A percentile compares a stretch with the other conserved stretches of the same genome.
Conservation (phyloP, 192 early-diverging fungal genomes). For the Radiomyces spectabilis region DNA sequence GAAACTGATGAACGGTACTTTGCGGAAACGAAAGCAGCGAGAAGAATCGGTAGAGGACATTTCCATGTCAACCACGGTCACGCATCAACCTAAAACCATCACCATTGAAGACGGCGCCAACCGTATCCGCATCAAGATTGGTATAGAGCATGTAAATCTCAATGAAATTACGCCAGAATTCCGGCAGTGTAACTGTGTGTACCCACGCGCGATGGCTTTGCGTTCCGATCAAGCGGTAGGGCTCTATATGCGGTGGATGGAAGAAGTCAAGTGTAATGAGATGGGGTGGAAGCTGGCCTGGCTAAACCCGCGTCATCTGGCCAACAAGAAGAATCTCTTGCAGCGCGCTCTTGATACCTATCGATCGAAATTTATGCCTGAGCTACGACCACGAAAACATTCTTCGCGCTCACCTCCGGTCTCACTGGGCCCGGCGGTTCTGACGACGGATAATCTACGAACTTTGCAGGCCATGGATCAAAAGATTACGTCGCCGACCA, state of each 20-base stretch:
- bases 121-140: constrained; percentile 15
- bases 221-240: neutral
- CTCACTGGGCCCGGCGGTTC: neutral
- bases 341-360: constrained; percentile 4
- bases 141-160: constrained; percentile 16
- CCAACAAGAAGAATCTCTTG: constrained; percentile 5
- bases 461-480: neutral
- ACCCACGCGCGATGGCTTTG: constrained; percentile 9
- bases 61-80: neutral
- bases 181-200: constrained; percentile 18
- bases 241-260: constrained; percentile 1
- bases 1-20: constrained; percentile 52
- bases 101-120: constrained; percentile 12
- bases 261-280: constrained; percentile 19
- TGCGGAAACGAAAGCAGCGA: constrained; percentile 32
- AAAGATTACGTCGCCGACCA: constrained; percentile 1
- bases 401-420: constrained; percentile 9
- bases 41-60: constrained; percentile 17
- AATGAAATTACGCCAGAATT: constrained; percentile 19
- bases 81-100: constrained; percentile 4
- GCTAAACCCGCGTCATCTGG: constrained; percentile 10
- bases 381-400: constrained; percentile 7
- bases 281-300: constrained; percentile 28
- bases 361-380: constrained; percentile 10
- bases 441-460: neutral